Evolutionary conservation across 495 filamentous ascomycete genomes (phyloP).

Genomic region (Penicillium waksmanii): DNA sequence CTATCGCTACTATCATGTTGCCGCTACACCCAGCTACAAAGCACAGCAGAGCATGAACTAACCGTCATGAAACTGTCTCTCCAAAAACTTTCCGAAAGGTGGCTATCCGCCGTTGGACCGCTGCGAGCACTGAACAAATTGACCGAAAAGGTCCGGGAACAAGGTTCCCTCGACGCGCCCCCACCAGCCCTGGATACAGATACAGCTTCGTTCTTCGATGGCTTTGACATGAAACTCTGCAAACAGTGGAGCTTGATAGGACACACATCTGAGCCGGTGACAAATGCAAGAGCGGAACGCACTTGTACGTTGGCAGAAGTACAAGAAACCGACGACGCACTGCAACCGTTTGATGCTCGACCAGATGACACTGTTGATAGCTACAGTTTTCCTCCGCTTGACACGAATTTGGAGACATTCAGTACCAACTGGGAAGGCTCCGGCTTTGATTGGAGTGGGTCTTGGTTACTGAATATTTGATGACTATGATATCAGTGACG

Average conservation of each 20-base stretch:
- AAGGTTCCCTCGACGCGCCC: constrained; percentile 23
- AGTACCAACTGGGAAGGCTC: constrained; percentile 33
- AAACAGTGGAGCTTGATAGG: constrained; percentile 33
- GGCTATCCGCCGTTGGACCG: constrained; percentile 35
- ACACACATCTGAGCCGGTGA: constrained; percentile 19
- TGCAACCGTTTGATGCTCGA: constrained; percentile 17
- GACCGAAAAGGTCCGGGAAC: constrained; percentile 33
- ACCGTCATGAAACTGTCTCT: constrained; percentile 37
- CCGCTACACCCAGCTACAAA: constrained; percentile 30
- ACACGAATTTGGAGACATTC: constrained; percentile 26
- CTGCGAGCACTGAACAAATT: constrained; percentile 33
- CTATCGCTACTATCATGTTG: constrained; percentile 32
- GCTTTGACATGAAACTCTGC: constrained; percentile 31
- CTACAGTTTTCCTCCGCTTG: constrained; percentile 19
- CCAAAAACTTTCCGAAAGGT: constrained; percentile 35
- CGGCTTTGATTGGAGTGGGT: constrained; percentile 37
- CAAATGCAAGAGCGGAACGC: not conserved
- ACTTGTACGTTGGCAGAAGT: constrained; percentile 31
- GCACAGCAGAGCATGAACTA: constrained; percentile 32
- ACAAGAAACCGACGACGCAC: constrained; percentile 16
- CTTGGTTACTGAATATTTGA: constrained; percentile 31
- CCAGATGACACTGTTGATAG: constrained; percentile 17
- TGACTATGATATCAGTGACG: not conserved
- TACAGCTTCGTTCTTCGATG: constrained; percentile 32
- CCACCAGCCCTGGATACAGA: constrained; percentile 26